These are phyloP conservation scores for Colletotrichum sp. DNA, from an alignment of 2,329 filamentous ascomycete species.

Conservation along the genomic window DNA sequence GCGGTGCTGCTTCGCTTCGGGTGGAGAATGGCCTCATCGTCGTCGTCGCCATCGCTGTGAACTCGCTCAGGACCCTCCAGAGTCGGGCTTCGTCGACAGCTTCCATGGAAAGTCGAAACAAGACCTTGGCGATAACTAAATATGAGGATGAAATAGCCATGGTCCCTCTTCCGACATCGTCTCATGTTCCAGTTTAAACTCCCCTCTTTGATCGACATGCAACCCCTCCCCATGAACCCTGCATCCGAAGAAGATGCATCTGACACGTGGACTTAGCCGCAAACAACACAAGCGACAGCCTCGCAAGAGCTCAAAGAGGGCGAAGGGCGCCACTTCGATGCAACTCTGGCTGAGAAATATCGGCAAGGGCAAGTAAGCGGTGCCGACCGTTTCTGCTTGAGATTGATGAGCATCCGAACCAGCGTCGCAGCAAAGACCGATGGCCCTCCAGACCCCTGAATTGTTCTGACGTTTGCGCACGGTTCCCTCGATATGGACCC, in stretches of 20 bases:
- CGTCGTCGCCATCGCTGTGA: background rate
- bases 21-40: background rate
- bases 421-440: background rate
- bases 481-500: background rate
- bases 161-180: background rate
- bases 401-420: background rate
- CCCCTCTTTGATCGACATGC: background rate
- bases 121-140: background rate
- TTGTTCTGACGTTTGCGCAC: background rate
- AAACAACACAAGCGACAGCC: background rate
- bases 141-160: background rate
- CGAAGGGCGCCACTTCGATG: background rate
- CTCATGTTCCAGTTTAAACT: background rate
- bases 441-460: background rate
- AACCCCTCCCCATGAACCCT: background rate
- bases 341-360: background rate
- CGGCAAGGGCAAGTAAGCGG: background rate
- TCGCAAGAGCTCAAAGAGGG: background rate
- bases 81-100: background rate
- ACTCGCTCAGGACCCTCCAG: background rate
- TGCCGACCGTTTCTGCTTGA: background rate
- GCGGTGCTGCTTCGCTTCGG: background rate
- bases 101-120: background rate
- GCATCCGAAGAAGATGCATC: background rate
- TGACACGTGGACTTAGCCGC: background rate